Evolutionary conservation across 2,329 filamentous ascomycete species (phyloP), one percentile per base, ranked within the genome.

Genomic region (Myriosclerotinia curreyana): DNA sequence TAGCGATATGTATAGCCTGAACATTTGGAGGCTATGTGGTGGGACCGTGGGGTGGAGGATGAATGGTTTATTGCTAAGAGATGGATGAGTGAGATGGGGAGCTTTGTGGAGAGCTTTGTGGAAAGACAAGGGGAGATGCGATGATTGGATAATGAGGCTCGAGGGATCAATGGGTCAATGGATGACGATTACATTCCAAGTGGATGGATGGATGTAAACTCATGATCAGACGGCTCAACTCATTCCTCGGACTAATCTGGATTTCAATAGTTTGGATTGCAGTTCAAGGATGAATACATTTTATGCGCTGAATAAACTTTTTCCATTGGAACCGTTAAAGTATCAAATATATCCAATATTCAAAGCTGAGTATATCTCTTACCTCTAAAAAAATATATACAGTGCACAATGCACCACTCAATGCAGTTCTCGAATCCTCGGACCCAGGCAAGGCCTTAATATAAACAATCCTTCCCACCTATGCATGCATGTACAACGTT

Each of bases 401-500:
- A 48, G 11, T n/a, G 6, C 15, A 55, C 20, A 11, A 28, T 31
- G 14, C 14, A 48, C 28, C 12, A 46, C 36, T 9, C 12, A 59
- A 22, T 22, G 20, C 2, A 11, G 25, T 14, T 8, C 31, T 22
- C 42, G 31, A 48, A 9, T 48, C 15, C 31, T 20, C 12, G n/a
- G 6, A 15, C 11, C 20, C 4, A n/a, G 20, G 31, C 14, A 58
- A 48, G 54, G 12, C n/a, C n/a, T 9, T 46, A n/a, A 25, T 59
- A 48, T 42, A 14, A 42, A 55, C 53, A 17, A 59, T n/a, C 31
- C 25, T 15, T 59, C 42, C 15, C n/a, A 59, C 8, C 6, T 36
- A 25, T 46, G 44, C 36, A 48, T 36, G 0, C 20, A 25, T 58
- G 55, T 58, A 59, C 55, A 38, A 59, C 31, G 31, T 28, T 36